phyloP scores from a whole-genome alignment of 2,329 filamentous ascomycete species.

The Penicillium olsonii region DNA sequence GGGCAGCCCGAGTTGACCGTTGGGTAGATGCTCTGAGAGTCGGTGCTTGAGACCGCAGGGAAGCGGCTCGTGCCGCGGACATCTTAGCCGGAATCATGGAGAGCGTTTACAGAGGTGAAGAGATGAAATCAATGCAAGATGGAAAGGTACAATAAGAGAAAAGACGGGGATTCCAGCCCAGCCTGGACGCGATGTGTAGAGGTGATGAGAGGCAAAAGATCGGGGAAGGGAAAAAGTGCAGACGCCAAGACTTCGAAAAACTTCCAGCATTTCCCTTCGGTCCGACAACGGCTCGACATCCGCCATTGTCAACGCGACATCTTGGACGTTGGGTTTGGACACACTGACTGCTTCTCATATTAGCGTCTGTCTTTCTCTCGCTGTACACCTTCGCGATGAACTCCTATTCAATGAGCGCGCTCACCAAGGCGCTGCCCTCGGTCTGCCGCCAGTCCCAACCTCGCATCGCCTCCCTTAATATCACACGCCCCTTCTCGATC shows the following conservation, averaged over 20 bases:
- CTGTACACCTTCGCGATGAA: constrained; percentile 31
- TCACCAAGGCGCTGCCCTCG: constrained; percentile 36
- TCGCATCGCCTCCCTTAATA: constrained; percentile 20
- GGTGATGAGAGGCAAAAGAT: constrained; percentile 28
- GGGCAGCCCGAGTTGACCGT: constrained; percentile 36
- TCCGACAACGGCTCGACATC: constrained; percentile 24
- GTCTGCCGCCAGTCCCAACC: constrained; percentile 31
- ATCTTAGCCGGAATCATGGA: constrained; percentile 45
- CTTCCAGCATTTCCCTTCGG: constrained; percentile 34
- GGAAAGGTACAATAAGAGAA: constrained; percentile 6
- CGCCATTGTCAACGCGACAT: constrained; percentile 4
- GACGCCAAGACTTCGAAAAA: constrained; percentile 42
- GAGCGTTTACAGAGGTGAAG: constrained; percentile 12
- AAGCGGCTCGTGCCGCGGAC: constrained; percentile 40
- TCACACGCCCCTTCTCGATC: constrained; percentile 37
- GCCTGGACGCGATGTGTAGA: constrained; percentile 27
- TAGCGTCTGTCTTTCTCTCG: not conserved
- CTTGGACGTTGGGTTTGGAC: not conserved
- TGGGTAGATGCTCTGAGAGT: constrained; percentile 36
- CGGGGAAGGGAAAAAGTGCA: constrained; percentile 37
- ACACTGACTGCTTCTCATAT: not conserved
- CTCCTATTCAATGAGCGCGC: constrained; percentile 31
- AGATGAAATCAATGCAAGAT: constrained; percentile 4
- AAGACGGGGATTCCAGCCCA: constrained; percentile 15
- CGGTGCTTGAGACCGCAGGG: constrained; percentile 37